Conservation (phyloP, 768 basidiomycete genomes). For the Panellus pusillus region DNA sequence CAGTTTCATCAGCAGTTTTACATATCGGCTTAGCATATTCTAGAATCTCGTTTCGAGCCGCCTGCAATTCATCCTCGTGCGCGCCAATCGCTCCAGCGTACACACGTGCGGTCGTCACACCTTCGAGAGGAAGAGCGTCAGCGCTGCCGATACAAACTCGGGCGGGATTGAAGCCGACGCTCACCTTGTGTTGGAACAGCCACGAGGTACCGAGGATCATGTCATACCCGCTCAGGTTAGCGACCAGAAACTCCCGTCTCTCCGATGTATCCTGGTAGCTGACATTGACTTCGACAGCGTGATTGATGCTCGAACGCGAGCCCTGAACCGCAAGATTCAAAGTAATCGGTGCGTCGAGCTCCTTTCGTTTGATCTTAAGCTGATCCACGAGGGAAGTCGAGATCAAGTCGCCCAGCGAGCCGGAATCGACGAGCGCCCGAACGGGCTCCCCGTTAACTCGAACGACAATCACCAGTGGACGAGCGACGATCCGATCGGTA, state of each 20-base stretch:
- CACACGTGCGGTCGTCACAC: conserved; percentile 18
- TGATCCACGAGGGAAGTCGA: conserved; percentile 27
- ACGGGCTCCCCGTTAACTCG: conserved; percentile 25
- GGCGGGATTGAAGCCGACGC: conserved; percentile 4
- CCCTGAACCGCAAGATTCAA: conserved; percentile 30
- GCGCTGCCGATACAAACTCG: conserved; percentile 16
- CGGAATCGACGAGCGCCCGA: conserved; percentile 27
- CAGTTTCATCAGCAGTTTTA: neutral
- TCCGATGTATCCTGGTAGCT: conserved; percentile 26
- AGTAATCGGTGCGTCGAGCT: conserved; percentile 26
- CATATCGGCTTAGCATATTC: conserved; percentile 5
- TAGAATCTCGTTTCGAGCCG: conserved; percentile 4
- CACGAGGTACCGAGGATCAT: conserved; percentile 1
- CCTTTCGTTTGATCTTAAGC: conserved; percentile 10
- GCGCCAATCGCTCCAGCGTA: neutral
- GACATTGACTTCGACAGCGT: neutral
- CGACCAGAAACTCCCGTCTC: conserved; percentile 16
- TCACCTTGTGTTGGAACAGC: conserved; percentile 6
- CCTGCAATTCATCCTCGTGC: too few species aligned
- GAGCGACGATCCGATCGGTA: conserved; percentile 8
- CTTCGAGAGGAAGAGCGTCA: conserved; percentile 1
- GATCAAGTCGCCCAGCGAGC: conserved; percentile 30
- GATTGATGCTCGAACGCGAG: conserved; percentile 27
- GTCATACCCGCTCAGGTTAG: conserved; percentile 5
- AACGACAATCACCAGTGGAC: conserved; percentile 22